Evolutionary conservation across 306 rosid species (phyloP).

Genomic region (Pterocarpus santalinus): DNA sequence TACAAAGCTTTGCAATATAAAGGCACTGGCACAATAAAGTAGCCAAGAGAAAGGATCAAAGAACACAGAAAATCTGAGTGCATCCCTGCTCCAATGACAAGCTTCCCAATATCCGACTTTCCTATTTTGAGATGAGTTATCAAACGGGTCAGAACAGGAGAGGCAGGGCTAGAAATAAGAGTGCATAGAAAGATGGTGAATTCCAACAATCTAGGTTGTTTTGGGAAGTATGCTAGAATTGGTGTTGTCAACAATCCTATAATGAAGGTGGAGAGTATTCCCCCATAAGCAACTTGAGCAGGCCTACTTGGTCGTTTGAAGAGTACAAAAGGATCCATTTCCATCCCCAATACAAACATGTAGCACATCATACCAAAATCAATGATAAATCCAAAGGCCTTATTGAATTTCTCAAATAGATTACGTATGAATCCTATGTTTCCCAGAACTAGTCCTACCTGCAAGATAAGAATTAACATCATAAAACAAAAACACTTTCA

Average conservation of each 20-base stretch:
- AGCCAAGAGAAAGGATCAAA: conserved; percentile 68
- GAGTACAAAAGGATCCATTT: conserved; percentile 74
- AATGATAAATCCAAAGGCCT: conserved; percentile 64
- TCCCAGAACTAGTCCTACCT: conserved; percentile 77
- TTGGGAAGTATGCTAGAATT: conserved; percentile 41
- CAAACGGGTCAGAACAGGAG: conserved; percentile 82
- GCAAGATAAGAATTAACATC: conserved; percentile 18
- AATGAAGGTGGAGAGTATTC: conserved; percentile 66
- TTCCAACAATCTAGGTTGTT: conserved; percentile 34
- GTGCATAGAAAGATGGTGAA: conserved; percentile 66
- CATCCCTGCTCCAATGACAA: conserved; percentile 78
- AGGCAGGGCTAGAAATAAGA: conserved; percentile 68
- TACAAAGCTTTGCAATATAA: neutral
- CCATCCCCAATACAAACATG: conserved; percentile 89
- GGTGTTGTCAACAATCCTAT: conserved; percentile 55
- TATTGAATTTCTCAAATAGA: conserved; percentile 31
- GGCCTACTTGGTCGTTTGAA: conserved; percentile 58
- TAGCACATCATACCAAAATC: conserved; percentile 90
- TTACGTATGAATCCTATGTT: conserved; percentile 58
- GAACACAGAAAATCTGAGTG: conserved; percentile 73
- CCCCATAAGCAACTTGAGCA: conserved; percentile 70
- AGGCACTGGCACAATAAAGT: conserved; percentile 52
- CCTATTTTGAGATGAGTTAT: conserved; percentile 76
- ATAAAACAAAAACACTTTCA: neutral
- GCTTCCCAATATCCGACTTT: conserved; percentile 81